Evolutionary conservation across 78 protist species (phyloP).

Genomic region (Anaeramoeba flamelloides): DNA sequence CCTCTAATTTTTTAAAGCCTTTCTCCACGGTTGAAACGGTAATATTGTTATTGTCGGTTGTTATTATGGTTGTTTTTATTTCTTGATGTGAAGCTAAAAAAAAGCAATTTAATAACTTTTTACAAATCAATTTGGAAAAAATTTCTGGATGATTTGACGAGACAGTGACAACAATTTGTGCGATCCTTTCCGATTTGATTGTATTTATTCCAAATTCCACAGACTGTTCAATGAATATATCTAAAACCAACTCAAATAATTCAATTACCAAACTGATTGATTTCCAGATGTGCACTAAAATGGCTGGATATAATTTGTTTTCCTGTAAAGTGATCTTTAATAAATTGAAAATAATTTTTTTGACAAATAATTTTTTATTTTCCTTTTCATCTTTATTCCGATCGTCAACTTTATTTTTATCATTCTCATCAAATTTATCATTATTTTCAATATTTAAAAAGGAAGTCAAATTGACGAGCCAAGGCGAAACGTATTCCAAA

Average conservation of each 20-base stretch:
- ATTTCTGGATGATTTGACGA: conserved; percentile 16
- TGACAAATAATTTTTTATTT: neutral
- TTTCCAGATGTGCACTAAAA: conserved; percentile 34
- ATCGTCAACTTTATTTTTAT: no score
- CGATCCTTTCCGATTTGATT: conserved; percentile 13
- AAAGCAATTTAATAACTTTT: neutral
- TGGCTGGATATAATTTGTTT: conserved; percentile 17
- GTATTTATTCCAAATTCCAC: conserved; percentile 14
- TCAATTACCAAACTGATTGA: conserved; percentile 18
- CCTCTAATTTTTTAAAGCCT: conserved; percentile 1
- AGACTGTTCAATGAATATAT: conserved; percentile 15
- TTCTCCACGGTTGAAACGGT: conserved; percentile 9
- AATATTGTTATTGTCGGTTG: no score
- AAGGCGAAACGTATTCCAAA: conserved; percentile 42
- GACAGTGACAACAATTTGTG: conserved; percentile 38
- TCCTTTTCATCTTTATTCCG: neutral
- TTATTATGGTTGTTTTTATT: no score
- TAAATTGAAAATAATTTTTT: neutral
- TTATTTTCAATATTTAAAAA: neutral
- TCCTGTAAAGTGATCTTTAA: conserved; percentile 31
- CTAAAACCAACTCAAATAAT: conserved; percentile 10
- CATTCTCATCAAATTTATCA: neutral
- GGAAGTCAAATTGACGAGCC: conserved; percentile 30
- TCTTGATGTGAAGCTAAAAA: no score
- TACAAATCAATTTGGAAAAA: conserved; percentile 18